Percentiles rank a stretch among this genome's conserved stretches.
Conservation (phyloP, 495 filamentous ascomycete species). For the Penicillium manginii region DNA sequence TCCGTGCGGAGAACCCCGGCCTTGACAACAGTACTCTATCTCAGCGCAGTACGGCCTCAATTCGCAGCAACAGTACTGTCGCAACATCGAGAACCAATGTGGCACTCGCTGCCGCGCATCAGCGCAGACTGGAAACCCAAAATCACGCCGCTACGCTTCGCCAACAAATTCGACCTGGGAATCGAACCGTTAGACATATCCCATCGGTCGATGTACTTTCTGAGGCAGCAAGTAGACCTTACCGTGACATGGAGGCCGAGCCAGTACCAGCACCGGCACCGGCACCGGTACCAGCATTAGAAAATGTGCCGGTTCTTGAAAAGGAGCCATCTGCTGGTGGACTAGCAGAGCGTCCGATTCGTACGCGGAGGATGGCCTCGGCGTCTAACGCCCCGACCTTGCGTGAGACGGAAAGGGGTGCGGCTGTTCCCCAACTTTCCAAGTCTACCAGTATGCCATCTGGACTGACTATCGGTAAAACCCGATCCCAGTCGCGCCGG, state of each 20-base stretch:
- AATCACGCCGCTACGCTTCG: conserved; percentile 54
- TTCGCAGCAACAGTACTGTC: conserved; percentile 26
- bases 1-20: conserved; percentile 34
- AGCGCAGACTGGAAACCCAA: conserved; percentile 44
- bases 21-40: conserved; percentile 40
- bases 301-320: neutral
- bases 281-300: neutral
- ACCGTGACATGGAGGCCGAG: conserved; percentile 27
- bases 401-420: conserved; percentile 35
- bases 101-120: conserved; percentile 47
- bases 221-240: conserved; percentile 15
- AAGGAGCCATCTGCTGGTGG: conserved; percentile 30
- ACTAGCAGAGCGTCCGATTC: conserved; percentile 48
- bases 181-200: conserved; percentile 35
- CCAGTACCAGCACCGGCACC: neutral
- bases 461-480: conserved; percentile 48
- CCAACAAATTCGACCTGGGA: conserved; percentile 44
- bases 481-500: conserved; percentile 49
- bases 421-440: conserved; percentile 27
- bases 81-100: conserved; percentile 44
- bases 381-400: conserved; percentile 41
- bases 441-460: conserved; percentile 38
- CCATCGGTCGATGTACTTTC: conserved; percentile 34
- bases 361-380: conserved; percentile 42
- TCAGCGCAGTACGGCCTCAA: conserved; percentile 28